Conservation (phyloP, 345 rosid species). For the Brassica nigra region DNA sequence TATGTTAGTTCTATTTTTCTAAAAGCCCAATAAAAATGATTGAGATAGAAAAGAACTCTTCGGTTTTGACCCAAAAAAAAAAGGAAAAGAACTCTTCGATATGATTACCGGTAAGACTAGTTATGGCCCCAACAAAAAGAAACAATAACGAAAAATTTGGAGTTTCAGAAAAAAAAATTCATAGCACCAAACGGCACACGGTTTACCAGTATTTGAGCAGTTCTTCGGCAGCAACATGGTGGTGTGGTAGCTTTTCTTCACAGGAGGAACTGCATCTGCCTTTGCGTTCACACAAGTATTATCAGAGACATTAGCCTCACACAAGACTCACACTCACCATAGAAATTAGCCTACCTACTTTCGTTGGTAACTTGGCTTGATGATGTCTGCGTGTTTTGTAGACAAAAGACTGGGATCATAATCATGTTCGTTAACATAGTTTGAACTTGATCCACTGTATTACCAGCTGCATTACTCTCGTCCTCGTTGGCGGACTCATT, state of each 20-base stretch:
- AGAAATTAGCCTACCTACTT: not conserved
- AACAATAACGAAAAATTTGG: not conserved
- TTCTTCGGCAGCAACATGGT: not conserved
- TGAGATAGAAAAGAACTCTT: not conserved
- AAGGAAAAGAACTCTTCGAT: not conserved
- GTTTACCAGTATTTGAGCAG: not conserved
- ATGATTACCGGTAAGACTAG: not conserved
- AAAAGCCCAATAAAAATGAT: not conserved
- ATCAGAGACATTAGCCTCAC: not conserved
- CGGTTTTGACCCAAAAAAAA: too few species aligned
- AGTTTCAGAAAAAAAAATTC: not conserved
- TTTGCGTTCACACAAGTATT: conserved; percentile 9
- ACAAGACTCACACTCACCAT: not conserved
- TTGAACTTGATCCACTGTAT: conserved; percentile 59
- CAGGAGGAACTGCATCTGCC: not conserved
- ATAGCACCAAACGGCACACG: not conserved
- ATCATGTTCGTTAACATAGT: conserved; percentile 78
- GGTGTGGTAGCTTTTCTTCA: not conserved
- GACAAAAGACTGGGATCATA: conserved; percentile 61
- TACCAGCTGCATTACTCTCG: too few species aligned
- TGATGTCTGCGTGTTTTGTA: not conserved
- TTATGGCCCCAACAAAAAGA: not conserved
- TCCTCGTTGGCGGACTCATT: not conserved
- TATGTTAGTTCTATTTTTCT: not conserved
- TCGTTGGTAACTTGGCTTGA: not conserved